Base-by-base conservation (phyloP, 2,329 filamentous ascomycete species). In the Sclerotinia nivalis region DNA sequence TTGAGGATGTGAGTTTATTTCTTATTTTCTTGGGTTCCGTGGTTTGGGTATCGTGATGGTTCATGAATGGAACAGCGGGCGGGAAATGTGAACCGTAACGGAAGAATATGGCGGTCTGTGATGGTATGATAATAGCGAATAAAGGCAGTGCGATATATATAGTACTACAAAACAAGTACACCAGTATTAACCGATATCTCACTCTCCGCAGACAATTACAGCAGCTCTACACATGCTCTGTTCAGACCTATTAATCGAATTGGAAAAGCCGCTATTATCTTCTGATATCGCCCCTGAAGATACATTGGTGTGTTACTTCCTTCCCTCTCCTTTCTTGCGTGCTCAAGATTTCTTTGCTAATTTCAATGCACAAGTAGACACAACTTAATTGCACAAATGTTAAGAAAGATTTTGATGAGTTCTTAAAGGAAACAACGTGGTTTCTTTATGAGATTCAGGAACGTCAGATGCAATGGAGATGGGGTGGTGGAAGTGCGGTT, bases 381-480 rank as follows among this genome's bases (percentile, higher is more conserved):
- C 28, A 25, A 59, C 40, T 75, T 6, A 34, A 52, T 55, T 69
- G 76, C 58, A n/a, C 69, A 0, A 65, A 6, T 13, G 70, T 73
- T 12, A 71, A 72, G 20, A 49, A 56, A 5, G 75, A 79, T 34
- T 77, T 75, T 56, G 73, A 78, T 69, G 66, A 58, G 10, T 77
- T 78, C 61, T 54, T 78, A 2, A 54, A 56, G 9, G 68, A 74
- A 12, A 78, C 77, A 4, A 74, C 75, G 1, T 68, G 71, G 15
- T 76, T 78, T 34, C 69, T 79, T 10, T 70, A 75, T 66, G 71
- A 71, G 28, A 71, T 79, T 6, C 75, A 78, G 34, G 76, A 78
- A 47, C 70, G 61, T 34, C 74, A 78, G 72, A 72, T 74, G 70
- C 34, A 47, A 9, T 75, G 71, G 68, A 55, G 58, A 2, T 78